Evolutionary conservation across 73 alveolate species (phyloP).

Genomic region (Tetrahymena borealis): DNA sequence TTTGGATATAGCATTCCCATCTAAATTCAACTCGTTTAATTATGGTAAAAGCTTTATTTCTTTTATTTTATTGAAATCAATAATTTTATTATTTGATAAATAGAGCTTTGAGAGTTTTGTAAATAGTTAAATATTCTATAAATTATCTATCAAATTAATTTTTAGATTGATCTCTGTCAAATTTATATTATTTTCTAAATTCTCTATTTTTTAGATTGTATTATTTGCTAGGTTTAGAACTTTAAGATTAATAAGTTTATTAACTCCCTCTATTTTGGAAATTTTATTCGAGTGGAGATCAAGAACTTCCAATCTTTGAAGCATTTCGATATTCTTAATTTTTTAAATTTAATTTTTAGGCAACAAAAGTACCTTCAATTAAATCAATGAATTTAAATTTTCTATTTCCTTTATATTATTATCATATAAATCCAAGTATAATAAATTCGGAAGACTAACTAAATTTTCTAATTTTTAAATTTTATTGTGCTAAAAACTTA

Average conservation of each 20-base stretch:
- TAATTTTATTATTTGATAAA: slow-evolving; percentile 76
- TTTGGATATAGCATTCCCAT: slow-evolving; percentile 78
- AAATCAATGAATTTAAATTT: slow-evolving; percentile 77
- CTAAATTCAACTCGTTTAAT: slow-evolving; percentile 73
- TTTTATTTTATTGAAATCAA: slow-evolving; percentile 63
- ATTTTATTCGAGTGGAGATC: slow-evolving; percentile 86
- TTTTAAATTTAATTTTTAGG: slow-evolving; percentile 78
- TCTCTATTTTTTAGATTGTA: slow-evolving; percentile 63
- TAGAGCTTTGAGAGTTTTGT: slow-evolving; percentile 71
- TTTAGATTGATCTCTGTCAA: slow-evolving; percentile 76
- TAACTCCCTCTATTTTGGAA: slow-evolving; percentile 74
- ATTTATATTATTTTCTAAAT: slow-evolving; percentile 60
- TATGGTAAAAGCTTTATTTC: slow-evolving; percentile 53
- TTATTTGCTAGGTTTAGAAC: slow-evolving; percentile 85
- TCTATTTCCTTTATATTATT: slow-evolving; percentile 76
- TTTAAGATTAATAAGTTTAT: slow-evolving; percentile 64
- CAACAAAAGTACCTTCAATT: slow-evolving; percentile 75
- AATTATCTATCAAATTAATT: slow-evolving; percentile 69
- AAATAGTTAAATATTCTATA: slow-evolving; percentile 55
- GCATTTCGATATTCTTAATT: slow-evolving; percentile 68
- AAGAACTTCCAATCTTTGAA: slow-evolving; percentile 85
- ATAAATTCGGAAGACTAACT: slow-evolving; percentile 77
- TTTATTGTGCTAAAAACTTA: slow-evolving; percentile 73
- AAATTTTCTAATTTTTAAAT: slow-evolving; percentile 80
- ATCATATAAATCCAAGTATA: slow-evolving; percentile 78